Percentiles rank a stretch among this genome's conserved stretches.
These are phyloP conservation scores for Skeletonema costatum DNA, from an alignment of 108 stramenopile genomes.

Conservation along the genomic window DNA sequence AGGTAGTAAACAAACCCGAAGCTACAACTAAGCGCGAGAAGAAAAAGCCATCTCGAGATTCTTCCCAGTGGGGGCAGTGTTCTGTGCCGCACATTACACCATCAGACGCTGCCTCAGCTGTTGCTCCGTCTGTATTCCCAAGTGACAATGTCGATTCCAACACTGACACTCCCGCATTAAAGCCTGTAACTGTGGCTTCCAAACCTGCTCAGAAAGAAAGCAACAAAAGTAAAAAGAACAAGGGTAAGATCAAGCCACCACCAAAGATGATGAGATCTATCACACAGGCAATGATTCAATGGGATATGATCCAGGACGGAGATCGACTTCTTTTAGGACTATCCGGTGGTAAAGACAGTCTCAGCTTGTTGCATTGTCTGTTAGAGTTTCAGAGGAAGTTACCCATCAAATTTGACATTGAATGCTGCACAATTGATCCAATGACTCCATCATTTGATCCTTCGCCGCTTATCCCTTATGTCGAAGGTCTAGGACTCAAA, in stretches of 20 bases:
- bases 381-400: conserved; percentile 87
- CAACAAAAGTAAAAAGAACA: conserved; percentile 48
- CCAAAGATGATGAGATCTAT: conserved; percentile 83
- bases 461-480: conserved; percentile 94
- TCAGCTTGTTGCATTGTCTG: conserved; percentile 93
- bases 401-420: conserved; percentile 92
- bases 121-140: background rate
- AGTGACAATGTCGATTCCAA: conserved; percentile 23
- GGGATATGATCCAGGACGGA: conserved; percentile 93
- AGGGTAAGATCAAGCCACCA: conserved; percentile 77
- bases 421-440: conserved; percentile 40
- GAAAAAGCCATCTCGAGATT: conserved; percentile 78
- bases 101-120: background rate
- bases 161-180: background rate
- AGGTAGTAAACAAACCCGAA: background rate
- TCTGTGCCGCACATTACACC: conserved; percentile 39
- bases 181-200: conserved; percentile 1
- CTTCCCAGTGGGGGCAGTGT: conserved; percentile 67
- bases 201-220: conserved; percentile 9
- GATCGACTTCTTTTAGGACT: conserved; percentile 94
- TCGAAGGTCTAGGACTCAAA: conserved; percentile 92
- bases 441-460: conserved; percentile 96
- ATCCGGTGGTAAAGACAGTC: conserved; percentile 98
- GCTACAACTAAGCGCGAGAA: conserved; percentile 55
- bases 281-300: conserved; percentile 90